Conservation (phyloP, 345 rosid genomes). For the Linum tenue region DNA sequence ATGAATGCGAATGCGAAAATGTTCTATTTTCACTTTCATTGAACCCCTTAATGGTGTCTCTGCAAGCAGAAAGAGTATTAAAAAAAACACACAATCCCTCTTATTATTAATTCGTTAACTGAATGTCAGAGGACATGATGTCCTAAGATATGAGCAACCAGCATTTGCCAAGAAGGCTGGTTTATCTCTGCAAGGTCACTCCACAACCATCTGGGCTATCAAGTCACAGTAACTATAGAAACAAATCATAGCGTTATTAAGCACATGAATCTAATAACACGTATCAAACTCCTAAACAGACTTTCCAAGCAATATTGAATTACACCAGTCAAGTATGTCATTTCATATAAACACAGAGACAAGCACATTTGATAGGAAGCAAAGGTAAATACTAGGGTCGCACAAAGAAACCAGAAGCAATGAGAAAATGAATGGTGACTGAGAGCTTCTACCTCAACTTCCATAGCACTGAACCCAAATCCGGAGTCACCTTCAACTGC, state of each 20-base stretch:
- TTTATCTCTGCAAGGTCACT: background rate
- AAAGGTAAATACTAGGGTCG: background rate
- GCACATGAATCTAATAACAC: background rate
- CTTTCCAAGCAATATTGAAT: background rate
- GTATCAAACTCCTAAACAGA: background rate
- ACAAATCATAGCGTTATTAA: background rate
- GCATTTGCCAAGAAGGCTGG: background rate
- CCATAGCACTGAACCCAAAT: constrained; percentile 97
- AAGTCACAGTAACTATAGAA: background rate
- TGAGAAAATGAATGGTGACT: background rate
- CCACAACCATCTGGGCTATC: background rate
- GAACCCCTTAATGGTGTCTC: background rate
- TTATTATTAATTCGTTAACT: no score
- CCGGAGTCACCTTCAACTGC: constrained; percentile 99
- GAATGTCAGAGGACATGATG: background rate
- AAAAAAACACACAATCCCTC: no score
- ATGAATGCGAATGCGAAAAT: no score
- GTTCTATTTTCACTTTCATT: background rate
- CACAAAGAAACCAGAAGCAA: background rate
- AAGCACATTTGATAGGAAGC: background rate
- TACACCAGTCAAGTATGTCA: background rate
- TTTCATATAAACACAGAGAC: background rate
- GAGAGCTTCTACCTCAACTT: constrained; percentile 65
- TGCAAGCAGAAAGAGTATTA: no score
- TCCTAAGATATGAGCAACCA: background rate